Percentiles rank a stretch among this genome's conserved stretches.
These are phyloP conservation scores for Cercospora sesami DNA, from an alignment of 2,329 filamentous ascomycete genomes.

Conservation along the genomic window DNA sequence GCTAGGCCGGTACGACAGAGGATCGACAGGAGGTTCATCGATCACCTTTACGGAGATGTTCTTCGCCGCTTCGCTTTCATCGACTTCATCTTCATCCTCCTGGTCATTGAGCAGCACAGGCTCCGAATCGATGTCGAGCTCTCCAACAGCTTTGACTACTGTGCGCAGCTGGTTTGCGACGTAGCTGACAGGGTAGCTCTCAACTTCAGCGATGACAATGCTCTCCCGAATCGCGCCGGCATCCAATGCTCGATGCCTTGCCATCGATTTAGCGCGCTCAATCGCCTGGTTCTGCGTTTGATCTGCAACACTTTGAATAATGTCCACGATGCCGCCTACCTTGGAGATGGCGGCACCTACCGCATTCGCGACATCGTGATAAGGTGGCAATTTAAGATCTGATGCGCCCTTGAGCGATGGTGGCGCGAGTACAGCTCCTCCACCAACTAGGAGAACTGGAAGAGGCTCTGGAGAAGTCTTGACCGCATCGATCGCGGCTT, in stretches of 20 bases:
- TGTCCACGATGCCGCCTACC: conserved; percentile 55
- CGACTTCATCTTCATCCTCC: conserved; percentile 19
- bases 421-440: conserved; percentile 56
- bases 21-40: conserved; percentile 34
- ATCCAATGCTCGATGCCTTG: conserved; percentile 41
- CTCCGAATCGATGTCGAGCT: conserved; percentile 34
- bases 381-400: conserved; percentile 53
- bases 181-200: conserved; percentile 43
- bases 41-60: conserved; percentile 41
- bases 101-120: conserved; percentile 26
- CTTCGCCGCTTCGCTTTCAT: conserved; percentile 24
- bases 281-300: conserved; percentile 43
- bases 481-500: conserved; percentile 56
- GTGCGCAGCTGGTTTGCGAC: conserved; percentile 39
- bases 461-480: conserved; percentile 57
- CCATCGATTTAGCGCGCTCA: conserved; percentile 41
- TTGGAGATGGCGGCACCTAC: conserved; percentile 62
- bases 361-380: conserved; percentile 59
- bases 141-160: conserved; percentile 38
- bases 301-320: conserved; percentile 50
- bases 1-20: conserved; percentile 48
- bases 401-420: conserved; percentile 53
- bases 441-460: conserved; percentile 58
- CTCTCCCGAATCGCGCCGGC: conserved; percentile 40
- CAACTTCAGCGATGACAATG: conserved; percentile 50